Percentiles rank a stretch among this genome's conserved stretches.
Conservation (phyloP, 2,329 filamentous ascomycete species). For the Colletotrichum lentis region DNA sequence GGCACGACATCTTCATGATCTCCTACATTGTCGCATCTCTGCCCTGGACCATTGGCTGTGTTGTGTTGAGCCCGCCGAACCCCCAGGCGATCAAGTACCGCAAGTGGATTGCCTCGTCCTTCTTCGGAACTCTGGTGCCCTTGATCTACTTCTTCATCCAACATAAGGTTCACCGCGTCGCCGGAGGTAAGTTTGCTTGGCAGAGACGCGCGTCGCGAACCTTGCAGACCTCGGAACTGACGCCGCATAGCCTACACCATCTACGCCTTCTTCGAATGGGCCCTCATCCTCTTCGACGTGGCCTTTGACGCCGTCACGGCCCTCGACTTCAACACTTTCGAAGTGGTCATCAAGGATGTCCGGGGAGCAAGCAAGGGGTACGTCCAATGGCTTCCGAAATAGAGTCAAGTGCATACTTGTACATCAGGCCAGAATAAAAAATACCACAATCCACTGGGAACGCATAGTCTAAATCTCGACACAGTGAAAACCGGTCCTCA, state of each 20-base stretch:
- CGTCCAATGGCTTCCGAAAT: slow-evolving; percentile 94
- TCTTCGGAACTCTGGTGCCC: slow-evolving; percentile 90
- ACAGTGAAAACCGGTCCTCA: slow-evolving; percentile 59
- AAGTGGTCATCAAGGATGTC: slow-evolving; percentile 86
- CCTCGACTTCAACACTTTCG: slow-evolving; percentile 88
- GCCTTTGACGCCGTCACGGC: slow-evolving; percentile 95
- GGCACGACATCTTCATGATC: slow-evolving; percentile 99
- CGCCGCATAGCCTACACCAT: slow-evolving; percentile 81
- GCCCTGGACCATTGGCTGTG: slow-evolving; percentile 92
- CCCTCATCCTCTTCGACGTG: slow-evolving; percentile 92
- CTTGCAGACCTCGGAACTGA: slow-evolving; percentile 16
- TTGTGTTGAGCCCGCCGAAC: slow-evolving; percentile 87
- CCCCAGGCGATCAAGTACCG: slow-evolving; percentile 84
- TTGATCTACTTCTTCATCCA: slow-evolving; percentile 98
- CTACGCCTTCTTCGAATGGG: slow-evolving; percentile 98
- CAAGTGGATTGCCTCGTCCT: slow-evolving; percentile 81
- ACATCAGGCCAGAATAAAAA: slow-evolving; percentile 46
- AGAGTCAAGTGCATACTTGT: slow-evolving; percentile 55
- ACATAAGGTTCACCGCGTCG: slow-evolving; percentile 93
- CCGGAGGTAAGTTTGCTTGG: slow-evolving; percentile 75
- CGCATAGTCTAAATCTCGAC: slow-evolving; percentile 52
- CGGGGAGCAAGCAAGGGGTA: slow-evolving; percentile 97
- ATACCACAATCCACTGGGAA: slow-evolving; percentile 39
- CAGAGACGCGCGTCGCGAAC: not conserved
- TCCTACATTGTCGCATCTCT: slow-evolving; percentile 93